phyloP scores from a whole-genome alignment of 1,284 basidiomycete genomes.

The Ceratobasidium sp. region DNA sequence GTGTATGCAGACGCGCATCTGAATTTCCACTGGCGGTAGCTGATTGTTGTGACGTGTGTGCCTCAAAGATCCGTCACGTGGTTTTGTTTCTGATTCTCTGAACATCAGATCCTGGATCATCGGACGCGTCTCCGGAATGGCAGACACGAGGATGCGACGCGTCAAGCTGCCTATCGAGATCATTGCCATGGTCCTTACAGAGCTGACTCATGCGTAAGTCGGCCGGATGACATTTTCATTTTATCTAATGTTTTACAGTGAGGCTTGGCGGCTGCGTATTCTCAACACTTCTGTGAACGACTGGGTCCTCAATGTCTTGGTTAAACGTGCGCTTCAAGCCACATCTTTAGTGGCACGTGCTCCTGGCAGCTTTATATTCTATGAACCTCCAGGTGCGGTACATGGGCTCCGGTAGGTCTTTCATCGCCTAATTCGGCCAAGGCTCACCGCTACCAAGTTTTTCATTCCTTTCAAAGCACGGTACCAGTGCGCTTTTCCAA shows the following conservation, averaged over 20 bases:
- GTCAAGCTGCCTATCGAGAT: slow-evolving; percentile 38
- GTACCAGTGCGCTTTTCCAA: slow-evolving; percentile 34
- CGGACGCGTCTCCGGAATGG: slow-evolving; percentile 40
- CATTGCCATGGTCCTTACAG: slow-evolving; percentile 38
- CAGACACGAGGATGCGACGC: slow-evolving; percentile 30
- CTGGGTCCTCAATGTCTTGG: slow-evolving; percentile 34
- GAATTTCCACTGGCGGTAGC: not conserved
- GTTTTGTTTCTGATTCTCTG: not conserved
- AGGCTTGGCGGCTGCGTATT: slow-evolving; percentile 41
- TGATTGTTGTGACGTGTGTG: not conserved
- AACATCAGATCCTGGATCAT: slow-evolving; percentile 31
- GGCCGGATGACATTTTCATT: not conserved
- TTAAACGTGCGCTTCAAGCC: slow-evolving; percentile 37
- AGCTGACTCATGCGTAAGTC: slow-evolving; percentile 42
- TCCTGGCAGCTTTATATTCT: slow-evolving; percentile 41
- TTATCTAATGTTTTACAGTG: slow-evolving; percentile 15
- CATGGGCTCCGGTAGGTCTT: slow-evolving; percentile 38
- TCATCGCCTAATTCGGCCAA: not conserved
- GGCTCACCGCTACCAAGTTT: slow-evolving; percentile 14
- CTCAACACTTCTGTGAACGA: slow-evolving; percentile 34
- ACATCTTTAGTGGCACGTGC: slow-evolving; percentile 33
- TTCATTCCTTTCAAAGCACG: slow-evolving; percentile 42
- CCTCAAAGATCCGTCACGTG: slow-evolving; percentile 8
- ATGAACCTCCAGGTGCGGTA: slow-evolving; percentile 19
- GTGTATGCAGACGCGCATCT: too few relatives aligned